Evolutionary conservation across 768 basidiomycete genomes (phyloP), one percentile per base, ranked within the genome.

Genomic region (Kwoniella heveanensis): DNA sequence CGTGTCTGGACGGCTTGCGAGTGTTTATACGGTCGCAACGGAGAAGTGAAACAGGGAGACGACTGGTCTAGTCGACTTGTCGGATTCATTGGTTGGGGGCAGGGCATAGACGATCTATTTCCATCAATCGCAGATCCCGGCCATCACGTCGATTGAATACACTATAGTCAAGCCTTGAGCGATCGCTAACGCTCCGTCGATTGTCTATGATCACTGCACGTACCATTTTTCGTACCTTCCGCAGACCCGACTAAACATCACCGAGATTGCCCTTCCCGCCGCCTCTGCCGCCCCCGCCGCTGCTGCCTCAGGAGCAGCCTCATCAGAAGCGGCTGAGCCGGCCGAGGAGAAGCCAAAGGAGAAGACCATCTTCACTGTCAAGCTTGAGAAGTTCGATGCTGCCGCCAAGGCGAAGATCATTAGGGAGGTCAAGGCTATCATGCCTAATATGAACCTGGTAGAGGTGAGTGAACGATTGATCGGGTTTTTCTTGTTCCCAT

Each of bases 341-440:
- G 85, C 67, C 21, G 87, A 87, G 88, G 92, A 92, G 80, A 96
- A 94, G 77, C 93, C 93, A 53, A 97, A 96, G 83, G 96, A 97
- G 83, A 98, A 98, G 87, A 96, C 93, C 19, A 85, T 94, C 32
- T 99, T 99, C 83, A 94, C 88, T 72, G 90, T 97, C 77, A 92
- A 87, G 81, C 85, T 99, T 46, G 92, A 95, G 78, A 92, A 92
- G 51, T 96, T 98, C 75, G 94, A 96, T 66, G 87, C 92, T 1
- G 84, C 86, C 12, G 84, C 90, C 56, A 99, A 99, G 81, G 90
- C 96, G 27, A 99, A 99, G 83, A 87, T 97, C 74, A 99, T 99
- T 77, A 87, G 90, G 72, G 96, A 98, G 82, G 91, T 99, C 73
- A 99, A 99, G 85, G 90, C 90, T 6, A 78, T 98, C 67, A 88